Conservation (phyloP, 768 basidiomycete species). For the Tylopilus felleus region DNA sequence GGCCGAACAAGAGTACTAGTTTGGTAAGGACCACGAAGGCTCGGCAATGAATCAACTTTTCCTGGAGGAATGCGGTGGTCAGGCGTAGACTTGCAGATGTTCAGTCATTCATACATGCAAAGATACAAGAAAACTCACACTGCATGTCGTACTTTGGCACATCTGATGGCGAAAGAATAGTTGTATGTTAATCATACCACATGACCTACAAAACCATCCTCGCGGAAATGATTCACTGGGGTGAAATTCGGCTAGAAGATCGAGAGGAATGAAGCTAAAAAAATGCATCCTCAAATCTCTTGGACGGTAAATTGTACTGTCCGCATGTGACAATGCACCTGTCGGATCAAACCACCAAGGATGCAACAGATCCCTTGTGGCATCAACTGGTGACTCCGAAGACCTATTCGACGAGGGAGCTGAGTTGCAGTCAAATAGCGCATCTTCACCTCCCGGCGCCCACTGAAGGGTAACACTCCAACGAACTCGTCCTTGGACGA, state of each 20-base stretch:
- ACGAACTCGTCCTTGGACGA: slow-evolving; percentile 33
- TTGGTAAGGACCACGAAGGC: slow-evolving; percentile 22
- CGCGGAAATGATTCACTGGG: slow-evolving; percentile 36
- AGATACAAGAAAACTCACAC: slow-evolving; percentile 27
- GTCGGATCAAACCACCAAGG: slow-evolving; percentile 27
- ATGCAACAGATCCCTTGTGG: slow-evolving; percentile 1
- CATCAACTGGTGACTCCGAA: not conserved
- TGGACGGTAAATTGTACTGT: slow-evolving; percentile 10
- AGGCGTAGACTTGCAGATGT: slow-evolving; percentile 6
- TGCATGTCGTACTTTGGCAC: slow-evolving; percentile 41
- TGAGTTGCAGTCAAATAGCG: slow-evolving; percentile 13
- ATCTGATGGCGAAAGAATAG: slow-evolving; percentile 43
- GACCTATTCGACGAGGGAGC: not conserved
- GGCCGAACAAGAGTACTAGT: slow-evolving; percentile 17
- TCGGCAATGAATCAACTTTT: slow-evolving; percentile 18
- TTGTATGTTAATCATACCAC: slow-evolving; percentile 50
- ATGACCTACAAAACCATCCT: slow-evolving; percentile 49
- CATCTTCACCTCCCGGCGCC: slow-evolving; percentile 49
- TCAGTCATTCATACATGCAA: slow-evolving; percentile 7
- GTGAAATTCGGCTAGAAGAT: slow-evolving; percentile 29
- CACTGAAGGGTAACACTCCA: slow-evolving; percentile 49
- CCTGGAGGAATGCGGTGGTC: slow-evolving; percentile 10
- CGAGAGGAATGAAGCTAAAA: slow-evolving; percentile 29
- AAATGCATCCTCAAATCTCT: slow-evolving; percentile 26
- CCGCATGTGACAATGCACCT: not conserved